These are phyloP conservation scores for Diutina rugosa DNA, from an alignment of 1,139 yeast genomes.

Conservation along the genomic window DNA sequence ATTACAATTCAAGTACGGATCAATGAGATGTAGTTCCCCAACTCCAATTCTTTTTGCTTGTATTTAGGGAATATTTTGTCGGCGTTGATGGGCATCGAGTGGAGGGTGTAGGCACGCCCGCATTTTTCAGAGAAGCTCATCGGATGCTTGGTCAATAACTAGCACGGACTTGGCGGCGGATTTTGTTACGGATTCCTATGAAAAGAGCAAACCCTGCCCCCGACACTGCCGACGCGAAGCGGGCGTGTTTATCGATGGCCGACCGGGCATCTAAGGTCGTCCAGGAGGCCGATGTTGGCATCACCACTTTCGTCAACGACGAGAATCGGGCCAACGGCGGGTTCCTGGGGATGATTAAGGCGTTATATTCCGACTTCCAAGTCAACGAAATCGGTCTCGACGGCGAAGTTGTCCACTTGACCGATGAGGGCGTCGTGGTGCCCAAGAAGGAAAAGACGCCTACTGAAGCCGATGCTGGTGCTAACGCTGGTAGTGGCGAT, in stretches of 20 bases:
- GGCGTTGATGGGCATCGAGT: not conserved
- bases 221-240: not conserved
- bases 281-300: slow-evolving; percentile 70
- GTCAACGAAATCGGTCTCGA: slow-evolving; percentile 72
- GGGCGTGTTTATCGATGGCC: not conserved
- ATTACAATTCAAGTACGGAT: not conserved
- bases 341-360: slow-evolving; percentile 70
- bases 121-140: not conserved
- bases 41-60: too few species aligned
- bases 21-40: too few species aligned
- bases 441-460: slow-evolving; percentile 34
- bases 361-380: slow-evolving; percentile 85
- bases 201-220: not conserved
- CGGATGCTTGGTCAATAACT: slow-evolving; percentile 1
- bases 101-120: not conserved
- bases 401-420: slow-evolving; percentile 63
- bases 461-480: slow-evolving; percentile 16
- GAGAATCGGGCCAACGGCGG: slow-evolving; percentile 36
- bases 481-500: not conserved
- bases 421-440: slow-evolving; percentile 56
- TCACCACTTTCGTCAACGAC: slow-evolving; percentile 49
- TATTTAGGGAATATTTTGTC: too few species aligned
- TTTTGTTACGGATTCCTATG: not conserved
- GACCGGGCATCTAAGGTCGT: not conserved
- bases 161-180: not conserved